Percentiles rank a stretch among this genome's conserved stretches.
These are phyloP conservation scores for Gaultheria prostrata DNA, from an alignment of 148 eudicot genomes.

Conservation along the genomic window DNA sequence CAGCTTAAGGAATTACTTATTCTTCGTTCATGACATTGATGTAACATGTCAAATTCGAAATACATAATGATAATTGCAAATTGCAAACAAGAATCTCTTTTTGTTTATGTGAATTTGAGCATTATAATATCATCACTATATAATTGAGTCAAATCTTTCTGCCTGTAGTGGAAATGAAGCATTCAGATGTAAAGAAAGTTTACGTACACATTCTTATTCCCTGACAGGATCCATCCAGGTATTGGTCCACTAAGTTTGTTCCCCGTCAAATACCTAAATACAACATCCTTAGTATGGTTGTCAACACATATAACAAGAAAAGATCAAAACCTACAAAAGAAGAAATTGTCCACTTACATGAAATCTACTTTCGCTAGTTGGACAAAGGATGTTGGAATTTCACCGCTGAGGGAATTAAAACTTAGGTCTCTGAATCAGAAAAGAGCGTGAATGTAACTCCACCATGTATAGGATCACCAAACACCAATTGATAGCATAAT, in stretches of 20 bases:
- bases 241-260: slow-evolving; percentile 47
- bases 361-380: slow-evolving; percentile 33
- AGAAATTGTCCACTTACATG: slow-evolving; percentile 30
- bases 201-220: slow-evolving; percentile 43
- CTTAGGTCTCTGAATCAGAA: slow-evolving; percentile 48
- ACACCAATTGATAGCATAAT: background rate
- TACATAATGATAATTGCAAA: background rate
- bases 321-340: slow-evolving; percentile 21
- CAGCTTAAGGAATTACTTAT: background rate
- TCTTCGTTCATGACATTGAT: background rate
- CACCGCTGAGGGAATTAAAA: slow-evolving; percentile 47
- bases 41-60: background rate
- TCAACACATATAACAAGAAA: background rate
- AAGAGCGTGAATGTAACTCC: background rate
- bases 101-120: background rate
- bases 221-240: slow-evolving; percentile 38
- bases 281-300: background rate
- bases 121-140: slow-evolving; percentile 1
- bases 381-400: slow-evolving; percentile 40
- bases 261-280: slow-evolving; percentile 45
- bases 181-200: background rate
- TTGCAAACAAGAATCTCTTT: background rate
- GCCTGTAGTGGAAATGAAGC: background rate
- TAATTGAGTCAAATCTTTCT: background rate
- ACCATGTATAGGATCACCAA: background rate